Evolutionary conservation across 176 grass and related monocot genomes (phyloP).

Genomic region (Tillandsia fasciculata): DNA sequence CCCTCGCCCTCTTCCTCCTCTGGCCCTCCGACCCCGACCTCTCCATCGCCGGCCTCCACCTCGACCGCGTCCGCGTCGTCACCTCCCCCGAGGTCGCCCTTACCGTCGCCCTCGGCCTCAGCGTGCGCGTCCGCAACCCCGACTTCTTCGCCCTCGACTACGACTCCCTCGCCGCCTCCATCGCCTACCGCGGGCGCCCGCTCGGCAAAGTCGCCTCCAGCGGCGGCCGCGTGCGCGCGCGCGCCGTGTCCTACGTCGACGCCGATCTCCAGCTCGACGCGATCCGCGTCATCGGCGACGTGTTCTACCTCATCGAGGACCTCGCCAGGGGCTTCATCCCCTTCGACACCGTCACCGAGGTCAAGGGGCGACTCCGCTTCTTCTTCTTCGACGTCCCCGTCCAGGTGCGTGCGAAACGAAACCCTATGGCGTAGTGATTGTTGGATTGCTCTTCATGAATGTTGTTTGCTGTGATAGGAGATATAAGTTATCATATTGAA

Average conservation of each 20-base stretch:
- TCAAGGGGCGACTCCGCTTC: slow-evolving; percentile 47
- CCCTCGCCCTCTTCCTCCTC: slow-evolving; percentile 29
- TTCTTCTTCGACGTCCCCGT: slow-evolving; percentile 62
- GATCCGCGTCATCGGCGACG: slow-evolving; percentile 48
- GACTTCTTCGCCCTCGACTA: slow-evolving; percentile 65
- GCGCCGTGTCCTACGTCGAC: slow-evolving; percentile 52
- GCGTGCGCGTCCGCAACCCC: slow-evolving; percentile 46
- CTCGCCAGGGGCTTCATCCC: slow-evolving; percentile 49
- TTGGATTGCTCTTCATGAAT: too few species aligned
- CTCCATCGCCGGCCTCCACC: slow-evolving; percentile 48
- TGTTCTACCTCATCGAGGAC: slow-evolving; percentile 73
- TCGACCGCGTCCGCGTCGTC: slow-evolving; percentile 38
- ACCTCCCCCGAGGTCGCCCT: slow-evolving; percentile 40
- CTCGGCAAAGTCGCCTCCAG: slow-evolving; percentile 41
- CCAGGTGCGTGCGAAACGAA: slow-evolving; percentile 31
- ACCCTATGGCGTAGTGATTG: too few species aligned
- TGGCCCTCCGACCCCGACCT: slow-evolving; percentile 59
- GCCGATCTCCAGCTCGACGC: slow-evolving; percentile 50
- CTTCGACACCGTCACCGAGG: slow-evolving; percentile 53
- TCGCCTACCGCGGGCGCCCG: slow-evolving; percentile 45
- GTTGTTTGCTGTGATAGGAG: too few species aligned
- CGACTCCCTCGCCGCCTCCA: slow-evolving; percentile 30
- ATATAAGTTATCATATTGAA: too few species aligned
- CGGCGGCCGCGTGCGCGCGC: slow-evolving; percentile 42
- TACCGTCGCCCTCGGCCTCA: slow-evolving; percentile 38